These are phyloP conservation scores for Plasmodium knowlesi DNA, from an alignment of 169 alveolate genomes.

Conservation along the genomic window DNA sequence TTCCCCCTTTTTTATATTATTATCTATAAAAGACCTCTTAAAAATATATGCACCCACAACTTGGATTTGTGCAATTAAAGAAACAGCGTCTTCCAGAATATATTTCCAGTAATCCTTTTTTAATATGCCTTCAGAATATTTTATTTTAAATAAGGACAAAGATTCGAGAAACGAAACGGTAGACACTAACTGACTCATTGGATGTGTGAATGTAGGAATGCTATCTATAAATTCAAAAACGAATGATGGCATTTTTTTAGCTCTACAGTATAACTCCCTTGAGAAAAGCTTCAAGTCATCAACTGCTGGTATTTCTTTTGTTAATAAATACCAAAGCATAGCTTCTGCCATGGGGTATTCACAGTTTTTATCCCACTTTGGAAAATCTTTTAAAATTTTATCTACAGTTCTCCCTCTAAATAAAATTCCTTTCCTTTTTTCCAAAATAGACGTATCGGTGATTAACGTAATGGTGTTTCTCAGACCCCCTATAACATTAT, in stretches of 20 bases:
- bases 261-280: conserved; percentile 85
- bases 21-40: conserved; percentile 81
- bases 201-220: conserved; percentile 92
- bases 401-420: conserved; percentile 91
- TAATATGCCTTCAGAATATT: conserved; percentile 83
- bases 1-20: conserved; percentile 78
- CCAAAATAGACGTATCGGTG: conserved; percentile 94
- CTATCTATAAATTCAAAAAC: conserved; percentile 84
- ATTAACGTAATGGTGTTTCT: conserved; percentile 93
- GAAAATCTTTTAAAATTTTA: conserved; percentile 87
- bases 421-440: conserved; percentile 91
- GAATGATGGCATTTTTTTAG: conserved; percentile 85
- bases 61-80: conserved; percentile 83
- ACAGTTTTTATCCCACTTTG: conserved; percentile 83
- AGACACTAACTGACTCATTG: conserved; percentile 94
- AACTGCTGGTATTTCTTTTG: conserved; percentile 92
- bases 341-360: conserved; percentile 95
- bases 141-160: conserved; percentile 85
- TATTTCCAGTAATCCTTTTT: conserved; percentile 92
- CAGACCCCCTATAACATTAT: conserved; percentile 88
- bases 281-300: conserved; percentile 83
- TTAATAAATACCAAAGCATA: conserved; percentile 93
- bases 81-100: conserved; percentile 90
- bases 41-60: conserved; percentile 83
- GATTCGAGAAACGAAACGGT: conserved; percentile 92